Evolutionary conservation across 768 basidiomycete genomes (phyloP).

Genomic region (Boletus pseudo-olivaceus): DNA sequence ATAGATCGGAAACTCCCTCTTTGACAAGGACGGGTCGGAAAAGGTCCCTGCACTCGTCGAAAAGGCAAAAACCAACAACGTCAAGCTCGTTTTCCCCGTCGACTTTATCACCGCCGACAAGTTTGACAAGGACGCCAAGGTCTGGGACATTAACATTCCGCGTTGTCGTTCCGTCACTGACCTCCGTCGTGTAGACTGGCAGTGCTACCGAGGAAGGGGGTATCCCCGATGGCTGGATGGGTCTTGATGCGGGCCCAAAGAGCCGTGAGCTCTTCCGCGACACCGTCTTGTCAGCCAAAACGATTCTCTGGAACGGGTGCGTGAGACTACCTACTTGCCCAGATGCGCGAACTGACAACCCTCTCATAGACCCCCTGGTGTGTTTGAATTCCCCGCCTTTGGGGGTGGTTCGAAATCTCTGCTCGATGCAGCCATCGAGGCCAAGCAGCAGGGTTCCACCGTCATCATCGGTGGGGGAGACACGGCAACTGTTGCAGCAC

Average conservation of each 20-base stretch:
- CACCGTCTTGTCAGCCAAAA: conserved; percentile 85
- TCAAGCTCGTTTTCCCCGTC: conserved; percentile 93
- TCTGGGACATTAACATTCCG: conserved; percentile 35
- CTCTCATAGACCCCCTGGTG: conserved; percentile 79
- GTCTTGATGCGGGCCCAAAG: conserved; percentile 88
- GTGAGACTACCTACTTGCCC: conserved; percentile 15
- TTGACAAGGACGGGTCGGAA: conserved; percentile 82
- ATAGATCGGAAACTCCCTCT: conserved; percentile 90
- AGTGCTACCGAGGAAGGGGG: conserved; percentile 77
- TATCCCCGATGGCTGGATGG: conserved; percentile 93
- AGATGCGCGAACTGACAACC: background rate
- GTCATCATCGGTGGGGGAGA: conserved; percentile 97
- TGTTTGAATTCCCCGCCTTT: conserved; percentile 95
- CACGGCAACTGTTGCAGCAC: conserved; percentile 94
- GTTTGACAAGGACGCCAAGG: conserved; percentile 88
- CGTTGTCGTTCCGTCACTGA: conserved; percentile 2
- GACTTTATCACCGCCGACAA: conserved; percentile 95
- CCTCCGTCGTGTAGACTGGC: conserved; percentile 47
- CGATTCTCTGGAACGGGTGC: conserved; percentile 95
- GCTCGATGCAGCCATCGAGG: conserved; percentile 82
- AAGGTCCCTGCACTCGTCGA: conserved; percentile 82
- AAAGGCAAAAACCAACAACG: conserved; percentile 88
- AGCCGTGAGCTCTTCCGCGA: conserved; percentile 74
- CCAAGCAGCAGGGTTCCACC: conserved; percentile 78
- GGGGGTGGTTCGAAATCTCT: conserved; percentile 80